Conservation (phyloP, 2,329 filamentous ascomycete genomes). For the Aaosphaeria arxii region DNA sequence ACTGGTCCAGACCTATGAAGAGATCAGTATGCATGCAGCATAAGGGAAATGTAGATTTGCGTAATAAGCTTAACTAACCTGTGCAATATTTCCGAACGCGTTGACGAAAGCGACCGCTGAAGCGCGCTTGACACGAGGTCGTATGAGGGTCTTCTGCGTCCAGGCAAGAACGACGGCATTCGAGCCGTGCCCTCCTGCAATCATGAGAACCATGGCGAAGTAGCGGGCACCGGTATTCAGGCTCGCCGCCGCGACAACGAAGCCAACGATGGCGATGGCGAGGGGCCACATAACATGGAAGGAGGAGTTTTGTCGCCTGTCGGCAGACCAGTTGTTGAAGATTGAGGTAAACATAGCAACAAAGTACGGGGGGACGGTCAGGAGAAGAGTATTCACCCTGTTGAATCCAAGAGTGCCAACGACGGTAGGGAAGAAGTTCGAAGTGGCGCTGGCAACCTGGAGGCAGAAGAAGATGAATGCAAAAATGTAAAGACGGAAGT, state of each 20-base stretch:
- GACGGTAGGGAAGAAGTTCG: slow-evolving; percentile 63
- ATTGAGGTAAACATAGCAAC: background rate
- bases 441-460: slow-evolving; percentile 37
- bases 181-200: background rate
- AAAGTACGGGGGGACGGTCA: slow-evolving; percentile 58
- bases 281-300: background rate
- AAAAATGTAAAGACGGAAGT: slow-evolving; percentile 53
- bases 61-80: background rate
- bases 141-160: background rate
- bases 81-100: background rate
- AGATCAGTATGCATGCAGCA: background rate
- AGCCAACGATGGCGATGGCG: background rate
- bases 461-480: slow-evolving; percentile 52
- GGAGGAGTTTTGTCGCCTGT: background rate
- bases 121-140: background rate
- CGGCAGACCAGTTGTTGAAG: background rate
- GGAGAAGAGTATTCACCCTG: slow-evolving; percentile 50
- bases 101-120: background rate
- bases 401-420: slow-evolving; percentile 57
- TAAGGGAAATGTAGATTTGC: no score
- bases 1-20: background rate
- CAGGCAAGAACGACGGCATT: background rate
- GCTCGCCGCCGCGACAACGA: background rate
- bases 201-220: background rate
- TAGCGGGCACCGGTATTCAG: background rate